Percentiles rank a stretch among this genome's conserved stretches.
These are phyloP conservation scores for Lippia alba DNA, from an alignment of 305 asterid genomes.

Conservation along the genomic window DNA sequence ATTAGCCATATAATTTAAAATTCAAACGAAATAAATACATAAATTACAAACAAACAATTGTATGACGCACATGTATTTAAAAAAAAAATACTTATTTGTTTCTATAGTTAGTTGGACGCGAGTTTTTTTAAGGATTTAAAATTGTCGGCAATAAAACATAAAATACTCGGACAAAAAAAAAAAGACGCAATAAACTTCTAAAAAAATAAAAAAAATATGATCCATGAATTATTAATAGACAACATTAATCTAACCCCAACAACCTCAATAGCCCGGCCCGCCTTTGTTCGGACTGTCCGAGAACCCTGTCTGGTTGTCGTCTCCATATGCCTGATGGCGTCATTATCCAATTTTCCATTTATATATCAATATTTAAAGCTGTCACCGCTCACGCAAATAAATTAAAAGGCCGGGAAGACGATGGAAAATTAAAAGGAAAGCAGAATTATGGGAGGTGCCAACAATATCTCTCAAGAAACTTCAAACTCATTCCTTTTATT, in stretches of 20 bases:
- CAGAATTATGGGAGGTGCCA: constrained; percentile 27
- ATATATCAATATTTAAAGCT: background rate
- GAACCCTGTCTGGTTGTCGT: constrained; percentile 28
- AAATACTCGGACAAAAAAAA: too few species aligned
- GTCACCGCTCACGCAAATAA: constrained; percentile 18
- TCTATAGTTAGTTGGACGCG: too few species aligned
- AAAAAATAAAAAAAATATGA: background rate
- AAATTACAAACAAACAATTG: too few species aligned
- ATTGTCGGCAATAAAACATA: too few species aligned
- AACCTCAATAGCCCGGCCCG: constrained; percentile 1
- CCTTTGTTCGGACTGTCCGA: constrained; percentile 28
- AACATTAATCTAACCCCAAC: background rate
- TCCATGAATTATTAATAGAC: background rate
- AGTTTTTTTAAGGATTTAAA: too few species aligned
- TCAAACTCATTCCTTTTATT: constrained; percentile 20
- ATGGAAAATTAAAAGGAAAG: constrained; percentile 18
- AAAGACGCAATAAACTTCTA: too few species aligned
- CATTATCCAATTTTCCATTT: constrained; percentile 6
- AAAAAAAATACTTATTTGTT: too few species aligned
- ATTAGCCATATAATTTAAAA: too few species aligned
- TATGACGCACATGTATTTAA: too few species aligned
- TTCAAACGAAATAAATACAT: too few species aligned
- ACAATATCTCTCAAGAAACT: constrained; percentile 18
- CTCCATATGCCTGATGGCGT: constrained; percentile 18
- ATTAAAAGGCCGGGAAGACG: constrained; percentile 9